Conservation (phyloP, 1,284 basidiomycete genomes). For the Microbotryum intermedium region DNA sequence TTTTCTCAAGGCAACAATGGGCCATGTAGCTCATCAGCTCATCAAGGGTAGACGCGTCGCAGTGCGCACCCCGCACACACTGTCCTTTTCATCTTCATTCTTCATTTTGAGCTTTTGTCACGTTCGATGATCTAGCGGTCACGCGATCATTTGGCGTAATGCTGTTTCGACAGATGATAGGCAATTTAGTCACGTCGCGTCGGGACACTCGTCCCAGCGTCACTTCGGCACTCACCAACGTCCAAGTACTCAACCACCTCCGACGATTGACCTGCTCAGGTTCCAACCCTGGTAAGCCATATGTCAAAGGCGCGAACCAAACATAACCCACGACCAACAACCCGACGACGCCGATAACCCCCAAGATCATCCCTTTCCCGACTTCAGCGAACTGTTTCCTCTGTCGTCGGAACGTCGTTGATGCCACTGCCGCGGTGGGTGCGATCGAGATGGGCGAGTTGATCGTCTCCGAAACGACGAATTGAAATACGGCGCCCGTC, state of each 20-base stretch:
- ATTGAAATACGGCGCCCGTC: conserved; percentile 84
- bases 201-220: no score
- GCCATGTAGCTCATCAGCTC: not conserved
- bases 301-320: conserved; percentile 79
- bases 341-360: conserved; percentile 43
- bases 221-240: conserved; percentile 18
- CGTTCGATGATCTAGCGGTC: not conserved
- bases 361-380: conserved; percentile 56
- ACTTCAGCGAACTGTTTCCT: conserved; percentile 58
- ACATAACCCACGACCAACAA: conserved; percentile 56
- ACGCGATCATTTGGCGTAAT: conserved; percentile 2
- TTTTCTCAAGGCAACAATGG: not conserved
- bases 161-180: not conserved
- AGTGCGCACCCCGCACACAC: not conserved
- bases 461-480: conserved; percentile 75
- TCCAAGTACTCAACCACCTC: conserved; percentile 34
- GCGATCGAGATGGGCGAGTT: conserved; percentile 77
- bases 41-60: not conserved
- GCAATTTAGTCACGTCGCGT: no score
- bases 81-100: not conserved
- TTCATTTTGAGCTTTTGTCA: not conserved
- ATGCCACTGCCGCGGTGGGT: conserved; percentile 38
- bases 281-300: conserved; percentile 64
- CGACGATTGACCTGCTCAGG: conserved; percentile 32
- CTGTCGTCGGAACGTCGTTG: conserved; percentile 53